Evolutionary conservation across 2,329 filamentous ascomycete species (phyloP).

Genomic region (Phaeosphaeria sp.): DNA sequence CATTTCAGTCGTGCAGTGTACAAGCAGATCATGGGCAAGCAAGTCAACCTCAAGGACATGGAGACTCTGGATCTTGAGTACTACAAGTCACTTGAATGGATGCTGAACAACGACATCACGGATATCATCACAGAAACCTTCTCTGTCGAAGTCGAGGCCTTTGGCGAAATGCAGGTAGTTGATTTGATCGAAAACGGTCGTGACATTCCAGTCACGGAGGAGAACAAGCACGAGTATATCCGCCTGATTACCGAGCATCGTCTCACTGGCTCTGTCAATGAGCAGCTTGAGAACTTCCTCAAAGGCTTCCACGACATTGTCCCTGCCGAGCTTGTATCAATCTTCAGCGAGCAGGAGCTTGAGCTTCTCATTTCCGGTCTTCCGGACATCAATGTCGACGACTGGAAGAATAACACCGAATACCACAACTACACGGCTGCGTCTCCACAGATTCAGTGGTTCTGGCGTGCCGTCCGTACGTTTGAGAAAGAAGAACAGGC

Average conservation of each 20-base stretch:
- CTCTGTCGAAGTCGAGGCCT: conserved; percentile 90
- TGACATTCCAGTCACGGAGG: conserved; percentile 92
- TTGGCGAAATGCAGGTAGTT: conserved; percentile 85
- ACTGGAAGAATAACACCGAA: conserved; percentile 99
- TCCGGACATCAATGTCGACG: conserved; percentile 95
- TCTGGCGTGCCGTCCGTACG: conserved; percentile 96
- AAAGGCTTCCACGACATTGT: conserved; percentile 99
- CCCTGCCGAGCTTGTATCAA: conserved; percentile 88
- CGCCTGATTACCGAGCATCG: conserved; percentile 93
- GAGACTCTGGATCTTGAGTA: conserved; percentile 98
- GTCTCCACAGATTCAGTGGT: conserved; percentile 98
- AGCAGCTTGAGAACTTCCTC: conserved; percentile 92
- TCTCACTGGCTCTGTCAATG: conserved; percentile 87
- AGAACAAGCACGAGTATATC: conserved; percentile 98
- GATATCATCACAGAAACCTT: conserved; percentile 98
- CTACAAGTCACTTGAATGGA: conserved; percentile 98
- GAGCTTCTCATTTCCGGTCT: conserved; percentile 96
- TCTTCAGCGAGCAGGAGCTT: conserved; percentile 98
- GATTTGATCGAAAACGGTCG: conserved; percentile 88
- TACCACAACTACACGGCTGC: conserved; percentile 97
- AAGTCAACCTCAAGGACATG: conserved; percentile 98
- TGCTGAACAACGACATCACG: conserved; percentile 97
- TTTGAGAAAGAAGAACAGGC: conserved; percentile 99
- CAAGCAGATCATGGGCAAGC: conserved; percentile 93
- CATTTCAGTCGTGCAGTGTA: conserved; percentile 99